A percentile compares a stretch with the other conserved stretches of the same genome.
Evolutionary conservation across 1,284 basidiomycete genomes (phyloP).

Genomic region (Macrocystidia cucumis): DNA sequence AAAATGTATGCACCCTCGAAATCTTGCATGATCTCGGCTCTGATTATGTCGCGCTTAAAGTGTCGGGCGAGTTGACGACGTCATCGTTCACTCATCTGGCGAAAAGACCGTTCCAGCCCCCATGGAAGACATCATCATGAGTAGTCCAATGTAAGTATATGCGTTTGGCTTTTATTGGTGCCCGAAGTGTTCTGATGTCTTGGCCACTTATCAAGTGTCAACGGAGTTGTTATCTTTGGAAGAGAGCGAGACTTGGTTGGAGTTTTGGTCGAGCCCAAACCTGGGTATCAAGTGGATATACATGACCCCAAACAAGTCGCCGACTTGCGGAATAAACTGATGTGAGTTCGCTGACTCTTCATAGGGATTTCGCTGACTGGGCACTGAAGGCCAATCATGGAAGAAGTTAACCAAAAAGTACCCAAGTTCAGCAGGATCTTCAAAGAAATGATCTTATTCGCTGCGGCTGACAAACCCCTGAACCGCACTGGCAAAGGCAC

Average conservation of each 20-base stretch:
- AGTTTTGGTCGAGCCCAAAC: slow-evolving; percentile 27
- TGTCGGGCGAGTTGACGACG: slow-evolving; percentile 26
- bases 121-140: slow-evolving; percentile 25
- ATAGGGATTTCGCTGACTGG: not conserved
- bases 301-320: slow-evolving; percentile 17
- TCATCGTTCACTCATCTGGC: slow-evolving; percentile 28
- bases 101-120: slow-evolving; percentile 30
- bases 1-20: slow-evolving; percentile 25
- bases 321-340: slow-evolving; percentile 25
- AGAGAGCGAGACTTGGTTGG: slow-evolving; percentile 28
- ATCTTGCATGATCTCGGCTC: not conserved
- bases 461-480: slow-evolving; percentile 10
- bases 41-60: slow-evolving; percentile 11
- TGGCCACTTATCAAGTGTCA: slow-evolving; percentile 20
- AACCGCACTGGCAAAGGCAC: slow-evolving; percentile 12
- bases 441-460: slow-evolving; percentile 15
- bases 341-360: slow-evolving; percentile 17
- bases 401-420: slow-evolving; percentile 11
- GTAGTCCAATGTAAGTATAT: slow-evolving; percentile 20
- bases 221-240: slow-evolving; percentile 31
- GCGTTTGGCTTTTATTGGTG: no score
- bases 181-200: no score
- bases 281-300: slow-evolving; percentile 17
- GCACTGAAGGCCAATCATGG: slow-evolving; percentile 10
- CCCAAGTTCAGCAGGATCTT: slow-evolving; percentile 11